A percentile compares a stretch with the other conserved stretches of the same genome.
Conservation (phyloP, 176 grass and related monocot genomes). For the maize (Zea mays) region DNA sequence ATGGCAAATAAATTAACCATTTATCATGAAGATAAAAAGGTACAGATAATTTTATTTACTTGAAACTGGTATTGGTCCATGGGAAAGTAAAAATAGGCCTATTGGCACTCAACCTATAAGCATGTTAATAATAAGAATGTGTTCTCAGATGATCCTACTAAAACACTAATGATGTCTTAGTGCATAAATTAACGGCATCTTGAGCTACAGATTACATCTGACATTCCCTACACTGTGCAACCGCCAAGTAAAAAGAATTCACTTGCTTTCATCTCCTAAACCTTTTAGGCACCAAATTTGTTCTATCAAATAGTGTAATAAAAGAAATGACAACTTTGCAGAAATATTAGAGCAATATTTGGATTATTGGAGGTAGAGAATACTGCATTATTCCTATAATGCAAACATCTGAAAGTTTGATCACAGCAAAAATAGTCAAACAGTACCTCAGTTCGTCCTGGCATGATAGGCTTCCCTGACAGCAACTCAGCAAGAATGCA, state of each 20-base stretch:
- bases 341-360: not conserved
- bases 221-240: not conserved
- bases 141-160: not conserved
- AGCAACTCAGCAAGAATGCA: slow-evolving; percentile 97
- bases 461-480: slow-evolving; percentile 97
- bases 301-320: slow-evolving; percentile 1
- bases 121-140: slow-evolving; percentile 19
- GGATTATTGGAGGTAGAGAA: not conserved
- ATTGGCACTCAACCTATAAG: not conserved
- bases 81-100: slow-evolving; percentile 23
- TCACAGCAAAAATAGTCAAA: slow-evolving; percentile 15
- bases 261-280: not conserved
- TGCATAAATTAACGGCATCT: not conserved
- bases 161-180: slow-evolving; percentile 8
- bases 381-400: slow-evolving; percentile 7
- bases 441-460: slow-evolving; percentile 93
- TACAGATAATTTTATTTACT: not conserved
- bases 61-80: slow-evolving; percentile 14
- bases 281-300: slow-evolving; percentile 21
- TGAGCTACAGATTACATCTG: too few species aligned
- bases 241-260: not conserved
- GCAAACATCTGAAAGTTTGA: slow-evolving; percentile 11
- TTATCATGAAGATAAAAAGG: slow-evolving; percentile 19
- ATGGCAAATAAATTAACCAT: slow-evolving; percentile 14
- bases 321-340: slow-evolving; percentile 3